Base-by-base conservation (phyloP, 345 rosid genomes). In the Dipteronia sinensis region DNA sequence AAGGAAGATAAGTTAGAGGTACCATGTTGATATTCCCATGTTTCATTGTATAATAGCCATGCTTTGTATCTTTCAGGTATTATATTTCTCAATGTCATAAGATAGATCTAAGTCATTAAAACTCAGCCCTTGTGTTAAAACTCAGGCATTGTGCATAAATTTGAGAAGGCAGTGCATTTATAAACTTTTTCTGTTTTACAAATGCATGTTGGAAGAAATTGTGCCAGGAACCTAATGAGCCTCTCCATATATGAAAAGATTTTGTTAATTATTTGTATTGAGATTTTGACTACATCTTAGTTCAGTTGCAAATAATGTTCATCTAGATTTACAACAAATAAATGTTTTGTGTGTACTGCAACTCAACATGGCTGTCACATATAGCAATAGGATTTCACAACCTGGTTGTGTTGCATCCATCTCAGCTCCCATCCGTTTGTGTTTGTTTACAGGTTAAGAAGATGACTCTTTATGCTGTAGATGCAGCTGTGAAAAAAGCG, bases 1-100 rank as follows among this genome's bases (percentile, higher is more conserved):
- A 83, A 81, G 63, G 81, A 81, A 75, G 86, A 83, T 58, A 83
- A 83, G 66, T 46, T 83, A 47, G 84, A 81, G 82, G 86, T 83
- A 64, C 76, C n/a, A 5, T 53, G 58, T 4, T 53, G 58, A 59
- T 59, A 20, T 59, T 59, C 11, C 64, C 25, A 7, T 59, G 25
- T n/a, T 59, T 59, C 20, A n/a, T 58, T 58, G 9, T 58, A 58
- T 13, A 49, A 49, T 49, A 10, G 19, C 63, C 63, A 34, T 34
- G 38, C 38, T 34, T 34, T 34, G 2, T 56, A 17, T 19, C 62
- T n/a, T 56, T 56, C 62, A 8, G 20, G 62, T 56, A 56, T 56
- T 56, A 56, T 56, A 49, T 13, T 49, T 49, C 55, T 4, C 62
- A 56, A 17, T 56, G 25, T 20, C 62, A 17, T 20, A 17, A 56